These are phyloP conservation scores for Raphanus sativus DNA, from an alignment of 345 rosid species.

Conservation along the genomic window DNA sequence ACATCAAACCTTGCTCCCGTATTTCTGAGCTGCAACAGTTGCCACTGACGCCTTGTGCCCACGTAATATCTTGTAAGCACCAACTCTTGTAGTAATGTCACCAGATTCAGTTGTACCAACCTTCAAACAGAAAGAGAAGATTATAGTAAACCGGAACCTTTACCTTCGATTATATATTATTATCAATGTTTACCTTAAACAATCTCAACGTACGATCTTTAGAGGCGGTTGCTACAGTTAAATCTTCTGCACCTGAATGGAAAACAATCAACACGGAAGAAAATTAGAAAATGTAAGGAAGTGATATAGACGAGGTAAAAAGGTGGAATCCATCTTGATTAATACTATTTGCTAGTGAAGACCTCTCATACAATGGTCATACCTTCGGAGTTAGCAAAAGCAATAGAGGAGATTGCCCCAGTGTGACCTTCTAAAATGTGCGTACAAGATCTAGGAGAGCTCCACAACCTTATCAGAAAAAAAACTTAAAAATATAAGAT, in stretches of 20 bases:
- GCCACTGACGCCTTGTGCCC: conserved; percentile 91
- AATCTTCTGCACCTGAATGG: conserved; percentile 49
- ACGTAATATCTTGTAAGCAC: conserved; percentile 71
- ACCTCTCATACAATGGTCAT: conserved; percentile 19
- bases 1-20: conserved; percentile 67
- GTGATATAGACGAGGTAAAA: neutral
- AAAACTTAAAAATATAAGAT: neutral
- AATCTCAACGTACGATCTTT: conserved; percentile 88
- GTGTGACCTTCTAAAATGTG: conserved; percentile 83
- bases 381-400: conserved; percentile 59
- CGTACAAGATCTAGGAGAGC: conserved; percentile 66
- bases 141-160: conserved; percentile 12
- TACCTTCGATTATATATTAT: conserved; percentile 3
- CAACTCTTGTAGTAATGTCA: conserved; percentile 49
- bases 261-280: neutral
- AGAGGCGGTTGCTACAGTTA: conserved; percentile 78
- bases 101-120: conserved; percentile 47
- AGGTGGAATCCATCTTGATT: neutral
- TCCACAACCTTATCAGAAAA: conserved; percentile 62
- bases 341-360: neutral
- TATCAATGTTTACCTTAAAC: conserved; percentile 72
- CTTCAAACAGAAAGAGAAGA: conserved; percentile 43
- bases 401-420: conserved; percentile 71
- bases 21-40: conserved; percentile 64
- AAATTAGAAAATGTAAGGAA: neutral